Percentiles rank a stretch among this genome's conserved stretches.
These are phyloP conservation scores for Byssoonygena ceratinophila DNA, from an alignment of 2,329 filamentous ascomycete genomes.

Conservation along the genomic window DNA sequence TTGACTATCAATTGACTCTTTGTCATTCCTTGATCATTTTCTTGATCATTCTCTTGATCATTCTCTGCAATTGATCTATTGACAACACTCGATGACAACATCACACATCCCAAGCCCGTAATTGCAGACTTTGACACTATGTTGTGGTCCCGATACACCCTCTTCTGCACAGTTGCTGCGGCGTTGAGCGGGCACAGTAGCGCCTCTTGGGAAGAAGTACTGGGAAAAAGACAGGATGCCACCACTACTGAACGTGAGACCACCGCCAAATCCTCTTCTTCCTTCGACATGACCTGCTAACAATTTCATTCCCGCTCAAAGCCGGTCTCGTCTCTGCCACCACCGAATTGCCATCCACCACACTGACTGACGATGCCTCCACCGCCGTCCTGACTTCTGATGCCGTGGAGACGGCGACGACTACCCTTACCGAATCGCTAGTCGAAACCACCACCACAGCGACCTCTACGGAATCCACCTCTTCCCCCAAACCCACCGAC, in stretches of 20 bases:
- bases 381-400: background rate
- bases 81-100: no score
- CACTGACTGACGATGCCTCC: background rate
- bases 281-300: no score
- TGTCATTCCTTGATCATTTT: no score
- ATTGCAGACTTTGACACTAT: background rate
- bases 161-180: slow-evolving; percentile 1
- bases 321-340: background rate
- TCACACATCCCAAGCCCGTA: background rate
- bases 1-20: no score
- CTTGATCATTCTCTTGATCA: no score
- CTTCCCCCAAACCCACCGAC: slow-evolving; percentile 5
- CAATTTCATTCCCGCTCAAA: background rate
- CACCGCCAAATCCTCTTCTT: background rate
- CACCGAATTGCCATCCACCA: background rate
- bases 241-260: background rate
- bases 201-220: background rate
- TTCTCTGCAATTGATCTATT: no score
- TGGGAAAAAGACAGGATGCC: slow-evolving; percentile 1
- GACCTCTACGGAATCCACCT: background rate
- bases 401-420: background rate
- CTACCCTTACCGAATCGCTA: background rate
- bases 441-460: background rate
- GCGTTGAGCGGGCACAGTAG: background rate
- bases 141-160: slow-evolving; percentile 8